Evolutionary conservation across 192 early-diverging fungal species (phyloP).

Genomic region (Coemansia sp.): DNA sequence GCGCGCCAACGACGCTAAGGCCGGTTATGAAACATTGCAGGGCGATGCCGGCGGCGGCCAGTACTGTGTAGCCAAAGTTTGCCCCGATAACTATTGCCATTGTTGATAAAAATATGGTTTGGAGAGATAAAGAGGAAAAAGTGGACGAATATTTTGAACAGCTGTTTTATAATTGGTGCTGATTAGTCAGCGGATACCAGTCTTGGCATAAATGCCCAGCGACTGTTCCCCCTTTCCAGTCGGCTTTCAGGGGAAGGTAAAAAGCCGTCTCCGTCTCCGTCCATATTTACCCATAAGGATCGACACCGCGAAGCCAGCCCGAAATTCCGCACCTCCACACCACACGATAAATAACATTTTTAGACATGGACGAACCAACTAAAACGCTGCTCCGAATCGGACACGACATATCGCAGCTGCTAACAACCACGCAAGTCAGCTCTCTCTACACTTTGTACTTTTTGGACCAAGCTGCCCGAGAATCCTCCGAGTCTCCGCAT

Average conservation of each 20-base stretch:
- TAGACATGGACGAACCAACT: not conserved
- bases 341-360: not conserved
- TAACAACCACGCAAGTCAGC: constrained; percentile 13
- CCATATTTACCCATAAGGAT: not conserved
- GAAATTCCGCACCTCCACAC: not conserved
- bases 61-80: constrained; percentile 51
- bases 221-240: not conserved
- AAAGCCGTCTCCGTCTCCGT: not conserved
- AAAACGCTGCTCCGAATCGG: constrained; percentile 19
- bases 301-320: not conserved
- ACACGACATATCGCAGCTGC: constrained; percentile 19
- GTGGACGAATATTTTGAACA: not conserved
- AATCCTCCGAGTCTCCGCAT: not conserved
- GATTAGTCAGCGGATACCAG: not conserved
- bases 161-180: no score
- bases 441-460: constrained; percentile 23
- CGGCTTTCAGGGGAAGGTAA: not conserved
- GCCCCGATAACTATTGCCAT: constrained; percentile 52
- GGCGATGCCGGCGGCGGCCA: constrained; percentile 43
- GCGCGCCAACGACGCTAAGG: constrained; percentile 15
- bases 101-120: constrained; percentile 2
- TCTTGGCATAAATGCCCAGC: not conserved
- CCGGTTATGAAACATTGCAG: constrained; percentile 33
- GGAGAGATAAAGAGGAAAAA: constrained; percentile 3
- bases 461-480: not conserved